These are phyloP conservation scores for Xenosphaeropsis pyriputrescens DNA, from an alignment of 2,329 filamentous ascomycete species.

Conservation along the genomic window DNA sequence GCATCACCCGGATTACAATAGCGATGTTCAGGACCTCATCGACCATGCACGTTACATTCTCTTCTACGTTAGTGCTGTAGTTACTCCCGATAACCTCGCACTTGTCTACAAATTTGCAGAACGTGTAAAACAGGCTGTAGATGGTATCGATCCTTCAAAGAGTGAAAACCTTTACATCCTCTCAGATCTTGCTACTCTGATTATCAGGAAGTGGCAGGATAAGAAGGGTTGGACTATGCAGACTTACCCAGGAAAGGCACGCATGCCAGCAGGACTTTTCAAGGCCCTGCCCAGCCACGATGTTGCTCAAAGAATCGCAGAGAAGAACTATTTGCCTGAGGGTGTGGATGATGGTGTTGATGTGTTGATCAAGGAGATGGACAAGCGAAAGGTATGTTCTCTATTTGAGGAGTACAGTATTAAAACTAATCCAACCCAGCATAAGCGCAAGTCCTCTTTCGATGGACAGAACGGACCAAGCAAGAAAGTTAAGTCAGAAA, in stretches of 20 bases:
- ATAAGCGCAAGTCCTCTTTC: constrained; percentile 15
- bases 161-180: constrained; percentile 73
- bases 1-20: constrained; percentile 81
- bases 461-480: constrained; percentile 9
- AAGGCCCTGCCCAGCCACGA: constrained; percentile 60
- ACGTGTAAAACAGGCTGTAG: constrained; percentile 77
- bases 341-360: constrained; percentile 54
- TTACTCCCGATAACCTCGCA: constrained; percentile 74
- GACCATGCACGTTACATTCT: constrained; percentile 82
- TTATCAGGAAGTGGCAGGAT: constrained; percentile 78
- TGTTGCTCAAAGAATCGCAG: constrained; percentile 70
- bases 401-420: constrained; percentile 3
- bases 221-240: constrained; percentile 76
- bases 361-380: constrained; percentile 47
- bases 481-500: constrained; percentile 12
- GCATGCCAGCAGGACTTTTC: constrained; percentile 69
- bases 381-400: constrained; percentile 40
- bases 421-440: constrained; percentile 1
- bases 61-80: constrained; percentile 74
- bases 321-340: constrained; percentile 75
- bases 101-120: constrained; percentile 88
- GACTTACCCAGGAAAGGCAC: constrained; percentile 67
- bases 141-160: constrained; percentile 53
- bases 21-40: constrained; percentile 49
- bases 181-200: constrained; percentile 71